A percentile compares a stretch with the other conserved stretches of the same genome.
Conservation (phyloP, 495 filamentous ascomycete genomes). For the Xylaria curta region DNA sequence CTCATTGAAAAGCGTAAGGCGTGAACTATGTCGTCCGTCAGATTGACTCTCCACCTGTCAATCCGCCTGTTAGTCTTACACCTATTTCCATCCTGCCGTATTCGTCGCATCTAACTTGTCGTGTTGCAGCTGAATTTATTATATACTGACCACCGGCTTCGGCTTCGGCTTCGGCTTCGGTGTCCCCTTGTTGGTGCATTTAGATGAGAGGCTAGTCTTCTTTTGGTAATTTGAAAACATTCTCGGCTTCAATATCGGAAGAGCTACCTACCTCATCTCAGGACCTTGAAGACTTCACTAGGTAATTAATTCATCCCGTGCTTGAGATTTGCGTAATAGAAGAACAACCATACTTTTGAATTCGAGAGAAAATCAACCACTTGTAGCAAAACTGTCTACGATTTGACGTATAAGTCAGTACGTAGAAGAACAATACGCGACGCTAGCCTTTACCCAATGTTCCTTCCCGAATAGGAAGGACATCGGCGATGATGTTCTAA, state of each 20-base stretch:
- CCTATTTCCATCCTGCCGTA: neutral
- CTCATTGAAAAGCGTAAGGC: neutral
- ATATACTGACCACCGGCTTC: constrained; percentile 8
- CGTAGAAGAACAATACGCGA: neutral
- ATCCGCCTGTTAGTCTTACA: neutral
- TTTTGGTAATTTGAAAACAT: neutral
- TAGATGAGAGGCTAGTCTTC: neutral
- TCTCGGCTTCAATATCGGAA: constrained; percentile 9
- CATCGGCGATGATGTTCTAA: neutral
- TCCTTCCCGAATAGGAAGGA: neutral
- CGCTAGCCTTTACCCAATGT: neutral
- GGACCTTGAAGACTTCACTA: neutral
- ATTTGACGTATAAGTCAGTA: neutral
- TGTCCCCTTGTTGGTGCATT: neutral
- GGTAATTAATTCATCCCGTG: neutral
- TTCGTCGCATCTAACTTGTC: neutral
- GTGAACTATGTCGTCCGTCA: neutral
- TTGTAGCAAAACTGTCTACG: neutral
- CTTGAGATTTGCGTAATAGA: too few relatives aligned
- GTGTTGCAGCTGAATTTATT: neutral
- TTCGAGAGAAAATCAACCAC: too few relatives aligned
- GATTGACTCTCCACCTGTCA: neutral
- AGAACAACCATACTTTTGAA: neutral
- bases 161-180: constrained; percentile 26
- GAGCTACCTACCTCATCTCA: neutral